Evolutionary conservation across 306 rosid species (phyloP).

Genomic region (Heteromeles arbutifolia): DNA sequence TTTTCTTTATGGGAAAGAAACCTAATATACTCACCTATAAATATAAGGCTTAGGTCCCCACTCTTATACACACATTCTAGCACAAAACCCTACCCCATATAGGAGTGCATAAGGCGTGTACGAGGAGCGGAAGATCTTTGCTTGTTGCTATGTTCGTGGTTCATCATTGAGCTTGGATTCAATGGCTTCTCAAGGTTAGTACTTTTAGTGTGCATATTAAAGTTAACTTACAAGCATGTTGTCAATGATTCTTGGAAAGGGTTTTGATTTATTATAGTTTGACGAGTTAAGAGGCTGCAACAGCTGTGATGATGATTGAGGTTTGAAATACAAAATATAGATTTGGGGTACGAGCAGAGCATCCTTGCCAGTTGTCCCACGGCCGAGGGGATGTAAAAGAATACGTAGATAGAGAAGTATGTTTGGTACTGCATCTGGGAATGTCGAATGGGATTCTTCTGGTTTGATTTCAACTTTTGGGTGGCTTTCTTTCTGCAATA

Average conservation of each 20-base stretch:
- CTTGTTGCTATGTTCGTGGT: not conserved
- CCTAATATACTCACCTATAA: not conserved
- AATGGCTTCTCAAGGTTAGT: no score
- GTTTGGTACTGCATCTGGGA: not conserved
- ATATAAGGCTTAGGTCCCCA: not conserved
- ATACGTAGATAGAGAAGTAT: constrained; percentile 5
- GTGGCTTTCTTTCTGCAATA: not conserved
- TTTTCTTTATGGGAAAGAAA: not conserved
- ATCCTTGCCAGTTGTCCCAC: not conserved
- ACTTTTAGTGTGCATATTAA: no score
- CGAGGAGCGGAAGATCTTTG: not conserved
- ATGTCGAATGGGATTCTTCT: not conserved
- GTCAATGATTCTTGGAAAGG: constrained; percentile 30
- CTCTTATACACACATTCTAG: not conserved
- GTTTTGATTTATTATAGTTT: constrained; percentile 17
- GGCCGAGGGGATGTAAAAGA: constrained; percentile 11
- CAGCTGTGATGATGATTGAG: no score
- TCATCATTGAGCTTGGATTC: not conserved
- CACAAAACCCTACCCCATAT: not conserved
- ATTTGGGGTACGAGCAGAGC: not conserved
- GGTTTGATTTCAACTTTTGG: not conserved
- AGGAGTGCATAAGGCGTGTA: not conserved
- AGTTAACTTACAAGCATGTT: constrained; percentile 4
- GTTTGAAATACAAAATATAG: not conserved
- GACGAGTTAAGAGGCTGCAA: not conserved